Evolutionary conservation across 1,139 yeast species (phyloP).

Genomic region (Blastobotrys raffinosifermentans): DNA sequence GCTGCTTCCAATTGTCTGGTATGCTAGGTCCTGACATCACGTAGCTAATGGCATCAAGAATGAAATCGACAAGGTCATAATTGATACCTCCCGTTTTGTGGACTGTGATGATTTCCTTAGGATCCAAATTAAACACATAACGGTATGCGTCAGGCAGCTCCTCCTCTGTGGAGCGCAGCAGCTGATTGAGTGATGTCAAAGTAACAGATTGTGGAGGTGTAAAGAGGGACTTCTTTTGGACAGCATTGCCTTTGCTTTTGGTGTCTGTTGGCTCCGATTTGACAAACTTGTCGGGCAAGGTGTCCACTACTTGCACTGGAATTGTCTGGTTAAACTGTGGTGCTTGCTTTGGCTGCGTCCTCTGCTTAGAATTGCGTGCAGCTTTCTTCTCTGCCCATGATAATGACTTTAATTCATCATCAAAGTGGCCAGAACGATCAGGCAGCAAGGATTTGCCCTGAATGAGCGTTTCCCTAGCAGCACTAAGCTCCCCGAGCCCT

Average conservation of each 20-base stretch:
- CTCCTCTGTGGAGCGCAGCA: constrained; percentile 21
- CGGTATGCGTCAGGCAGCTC: constrained; percentile 34
- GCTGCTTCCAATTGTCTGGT: background rate
- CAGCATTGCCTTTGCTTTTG: too few relatives aligned
- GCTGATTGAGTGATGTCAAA: constrained; percentile 18
- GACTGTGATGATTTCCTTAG: constrained; percentile 32
- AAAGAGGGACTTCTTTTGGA: too few relatives aligned
- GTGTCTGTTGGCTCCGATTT: too few relatives aligned
- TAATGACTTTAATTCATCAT: constrained; percentile 15
- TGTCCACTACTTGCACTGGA: too few relatives aligned
- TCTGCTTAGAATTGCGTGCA: background rate
- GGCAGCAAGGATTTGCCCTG: background rate
- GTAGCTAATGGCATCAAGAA: constrained; percentile 41
- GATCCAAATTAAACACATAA: constrained; percentile 38
- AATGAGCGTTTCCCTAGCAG: constrained; percentile 37
- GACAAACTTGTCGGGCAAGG: too few relatives aligned
- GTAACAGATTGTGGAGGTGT: too few relatives aligned
- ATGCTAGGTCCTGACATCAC: background rate
- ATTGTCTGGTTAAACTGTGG: too few relatives aligned
- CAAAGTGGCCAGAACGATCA: constrained; percentile 5
- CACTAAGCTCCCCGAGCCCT: constrained; percentile 31
- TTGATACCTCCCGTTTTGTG: constrained; percentile 52
- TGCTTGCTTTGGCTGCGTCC: background rate
- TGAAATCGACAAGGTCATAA: constrained; percentile 47
- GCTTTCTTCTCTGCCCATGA: constrained; percentile 4